Evolutionary conservation across 768 basidiomycete species (phyloP).

Genomic region (Leccinum ochraceum): DNA sequence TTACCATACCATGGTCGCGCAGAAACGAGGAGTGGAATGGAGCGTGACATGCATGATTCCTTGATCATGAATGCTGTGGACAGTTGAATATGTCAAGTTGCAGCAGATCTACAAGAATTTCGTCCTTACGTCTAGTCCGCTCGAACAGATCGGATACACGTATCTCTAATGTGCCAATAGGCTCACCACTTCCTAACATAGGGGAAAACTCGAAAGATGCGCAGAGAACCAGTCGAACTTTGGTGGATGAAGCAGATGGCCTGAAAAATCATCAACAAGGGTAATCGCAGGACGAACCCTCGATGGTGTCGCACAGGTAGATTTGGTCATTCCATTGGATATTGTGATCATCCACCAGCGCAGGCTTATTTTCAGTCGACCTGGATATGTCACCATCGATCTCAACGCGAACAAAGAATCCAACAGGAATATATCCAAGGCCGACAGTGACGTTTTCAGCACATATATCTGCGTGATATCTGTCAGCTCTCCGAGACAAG

Average conservation of each 20-base stretch:
- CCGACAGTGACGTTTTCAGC: constrained; percentile 6
- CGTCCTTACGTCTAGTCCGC: neutral
- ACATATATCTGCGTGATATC: constrained; percentile 4
- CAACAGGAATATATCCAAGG: constrained; percentile 10
- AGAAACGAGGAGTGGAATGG: neutral
- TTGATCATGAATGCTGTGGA: neutral
- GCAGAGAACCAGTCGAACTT: neutral
- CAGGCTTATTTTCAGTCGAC: neutral
- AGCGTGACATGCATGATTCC: neutral
- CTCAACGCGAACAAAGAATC: constrained; percentile 9
- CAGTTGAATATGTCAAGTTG: neutral
- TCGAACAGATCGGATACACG: neutral
- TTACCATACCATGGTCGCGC: neutral
- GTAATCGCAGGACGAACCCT: neutral
- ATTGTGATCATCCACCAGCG: neutral
- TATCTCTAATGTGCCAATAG: neutral
- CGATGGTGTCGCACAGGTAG: neutral
- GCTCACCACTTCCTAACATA: constrained; percentile 3
- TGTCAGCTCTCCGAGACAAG: neutral
- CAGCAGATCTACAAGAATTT: neutral
- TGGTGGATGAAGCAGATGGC: neutral
- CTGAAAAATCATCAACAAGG: neutral
- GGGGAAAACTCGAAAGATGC: constrained; percentile 9
- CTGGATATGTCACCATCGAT: neutral
- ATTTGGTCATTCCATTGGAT: constrained; percentile 1